Base-by-base conservation (phyloP, 305 asterid species). In the Nicotiana rustica region DNA sequence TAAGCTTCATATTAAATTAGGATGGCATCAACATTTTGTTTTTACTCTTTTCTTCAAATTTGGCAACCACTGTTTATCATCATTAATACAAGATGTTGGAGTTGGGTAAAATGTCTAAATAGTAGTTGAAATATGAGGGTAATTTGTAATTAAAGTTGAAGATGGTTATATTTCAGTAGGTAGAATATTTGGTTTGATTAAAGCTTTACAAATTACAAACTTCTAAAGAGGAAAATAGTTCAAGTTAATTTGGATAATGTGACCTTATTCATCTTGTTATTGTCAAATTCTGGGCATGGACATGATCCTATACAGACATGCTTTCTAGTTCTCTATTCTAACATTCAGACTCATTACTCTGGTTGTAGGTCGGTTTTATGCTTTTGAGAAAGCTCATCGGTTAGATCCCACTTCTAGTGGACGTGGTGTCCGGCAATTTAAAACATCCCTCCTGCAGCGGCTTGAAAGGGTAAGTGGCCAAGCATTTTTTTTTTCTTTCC, bases 351-450 rank as follows among this genome's bases (percentile, higher is more conserved):
- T 81, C 59, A 41, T 38, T 17, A 57, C 68, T 86, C 77, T 6
- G 41, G 33, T 61, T 89, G 90, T 88, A 96, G 98, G 99, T 85
- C 92, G 98, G 79, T 96, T 96, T 90, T 95, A 96, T 92, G 99
- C 99, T 83, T 95, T 96, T 86, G 98, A 95, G 85, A 95, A 96
- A 87, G 99, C 98, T 84, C 99, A 96, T 85, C 90, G 94, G 83
- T 83, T 96, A 93, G 99, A 96, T 86, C 98, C 99, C 71, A 92
- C 91, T 80, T 96, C 98, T 1, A 96, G 97, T 86, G 99, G 99
- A 82, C 98, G 98, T 82, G 98, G 99, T 86, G 99, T 95, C 80
- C 97, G 99, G 66, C 99, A 96, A 85, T 96, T 96, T 85, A 96
- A 94, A 92, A 96, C 99, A 36, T 98, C 99, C 85, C 98, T 96